A percentile compares a stretch with the other conserved stretches of the same genome.
These are phyloP conservation scores for Fagopyrum homotropicum DNA, from an alignment of 148 eudicot species.

Conservation along the genomic window DNA sequence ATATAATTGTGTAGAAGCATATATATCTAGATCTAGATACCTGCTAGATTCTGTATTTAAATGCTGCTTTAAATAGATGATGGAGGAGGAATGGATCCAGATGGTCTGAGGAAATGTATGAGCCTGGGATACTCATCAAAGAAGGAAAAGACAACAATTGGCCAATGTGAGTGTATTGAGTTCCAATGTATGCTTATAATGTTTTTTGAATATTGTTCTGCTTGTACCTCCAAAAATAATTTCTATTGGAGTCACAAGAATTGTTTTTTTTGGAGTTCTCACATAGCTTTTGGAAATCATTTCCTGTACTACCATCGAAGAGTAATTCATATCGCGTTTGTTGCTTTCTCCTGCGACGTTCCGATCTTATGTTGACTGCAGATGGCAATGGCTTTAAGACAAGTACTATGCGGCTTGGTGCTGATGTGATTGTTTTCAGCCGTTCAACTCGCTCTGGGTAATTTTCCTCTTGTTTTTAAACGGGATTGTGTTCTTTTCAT, in stretches of 20 bases:
- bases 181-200: background rate
- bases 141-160: constrained; percentile 76
- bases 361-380: constrained; percentile 24
- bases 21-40: background rate
- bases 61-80: constrained; percentile 46
- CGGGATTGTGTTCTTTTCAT: background rate
- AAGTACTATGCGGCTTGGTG: constrained; percentile 97
- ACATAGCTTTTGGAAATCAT: background rate
- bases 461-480: constrained; percentile 3
- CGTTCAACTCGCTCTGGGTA: constrained; percentile 76
- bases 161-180: constrained; percentile 58
- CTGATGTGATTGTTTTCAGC: constrained; percentile 88
- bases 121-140: constrained; percentile 97
- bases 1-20: background rate
- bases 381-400: constrained; percentile 99
- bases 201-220: background rate
- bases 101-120: constrained; percentile 84
- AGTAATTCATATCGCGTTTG: background rate
- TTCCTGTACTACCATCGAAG: background rate
- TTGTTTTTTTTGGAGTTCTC: background rate
- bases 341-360: constrained; percentile 7
- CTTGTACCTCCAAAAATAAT: background rate
- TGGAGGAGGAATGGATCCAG: constrained; percentile 99
- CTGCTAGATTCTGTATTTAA: background rate
- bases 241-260: background rate